Percentiles rank a stretch among this genome's conserved stretches.
These are phyloP conservation scores for Castanea mollissima DNA, from an alignment of 306 rosid species.

Conservation along the genomic window DNA sequence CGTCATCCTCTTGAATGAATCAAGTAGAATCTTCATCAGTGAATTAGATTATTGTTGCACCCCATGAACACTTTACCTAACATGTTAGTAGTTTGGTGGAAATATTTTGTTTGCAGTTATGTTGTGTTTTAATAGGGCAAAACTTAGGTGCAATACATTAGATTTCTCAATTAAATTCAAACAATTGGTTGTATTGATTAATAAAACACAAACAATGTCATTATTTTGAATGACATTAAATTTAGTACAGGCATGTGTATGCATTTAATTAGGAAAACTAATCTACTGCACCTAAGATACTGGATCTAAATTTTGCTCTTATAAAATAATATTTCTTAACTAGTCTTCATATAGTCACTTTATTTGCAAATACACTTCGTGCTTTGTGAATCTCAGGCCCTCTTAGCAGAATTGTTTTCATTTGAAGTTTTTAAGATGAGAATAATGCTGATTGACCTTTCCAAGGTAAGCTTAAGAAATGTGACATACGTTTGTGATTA, in stretches of 20 bases:
- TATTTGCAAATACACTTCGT: background rate
- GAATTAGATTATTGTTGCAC: background rate
- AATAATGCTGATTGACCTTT: background rate
- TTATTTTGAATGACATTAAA: no score
- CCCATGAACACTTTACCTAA: background rate
- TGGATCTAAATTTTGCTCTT: no score
- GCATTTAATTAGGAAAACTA: no score
- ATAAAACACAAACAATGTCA: no score
- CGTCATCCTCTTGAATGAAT: background rate
- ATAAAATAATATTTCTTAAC: background rate
- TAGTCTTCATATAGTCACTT: no score
- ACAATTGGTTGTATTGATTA: no score
- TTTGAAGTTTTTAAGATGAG: background rate
- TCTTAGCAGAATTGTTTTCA: background rate
- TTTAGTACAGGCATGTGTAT: no score
- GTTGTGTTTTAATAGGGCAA: background rate
- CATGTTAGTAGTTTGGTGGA: background rate
- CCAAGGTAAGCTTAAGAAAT: background rate
- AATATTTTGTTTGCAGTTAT: background rate
- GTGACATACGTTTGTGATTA: background rate
- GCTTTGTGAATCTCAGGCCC: background rate
- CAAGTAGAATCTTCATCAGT: background rate
- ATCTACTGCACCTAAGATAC: no score
- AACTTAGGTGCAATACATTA: no score
- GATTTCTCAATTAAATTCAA: no score